phyloP scores from a whole-genome alignment of 2,329 filamentous ascomycete genomes.

The Fusarium continuum region DNA sequence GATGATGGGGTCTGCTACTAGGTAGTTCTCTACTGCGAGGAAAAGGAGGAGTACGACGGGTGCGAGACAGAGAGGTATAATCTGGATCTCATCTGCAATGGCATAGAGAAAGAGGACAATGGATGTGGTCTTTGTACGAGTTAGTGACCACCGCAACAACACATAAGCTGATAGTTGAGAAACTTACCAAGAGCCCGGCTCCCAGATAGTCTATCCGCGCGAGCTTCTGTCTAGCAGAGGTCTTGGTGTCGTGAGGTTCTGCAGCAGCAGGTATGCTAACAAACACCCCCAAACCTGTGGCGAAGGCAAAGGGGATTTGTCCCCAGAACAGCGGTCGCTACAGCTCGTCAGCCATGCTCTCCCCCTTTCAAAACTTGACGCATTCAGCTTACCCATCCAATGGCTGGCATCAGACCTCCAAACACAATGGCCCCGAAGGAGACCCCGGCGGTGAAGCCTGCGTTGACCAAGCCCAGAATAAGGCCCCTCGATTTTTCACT shows the following conservation, averaged over 20 bases:
- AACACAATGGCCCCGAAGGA: slow-evolving; percentile 76
- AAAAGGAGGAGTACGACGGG: slow-evolving; percentile 61
- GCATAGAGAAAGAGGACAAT: slow-evolving; percentile 78
- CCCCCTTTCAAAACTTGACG: background rate
- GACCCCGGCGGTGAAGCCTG: slow-evolving; percentile 75
- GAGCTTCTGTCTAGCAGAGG: slow-evolving; percentile 62
- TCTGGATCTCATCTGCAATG: slow-evolving; percentile 70
- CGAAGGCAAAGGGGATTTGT: slow-evolving; percentile 71
- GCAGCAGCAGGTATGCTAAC: slow-evolving; percentile 66
- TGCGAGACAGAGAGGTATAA: slow-evolving; percentile 69
- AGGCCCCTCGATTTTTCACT: slow-evolving; percentile 73
- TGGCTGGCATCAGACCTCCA: slow-evolving; percentile 67
- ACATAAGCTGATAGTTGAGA: too few relatives aligned
- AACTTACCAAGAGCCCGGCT: slow-evolving; percentile 68
- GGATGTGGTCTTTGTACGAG: slow-evolving; percentile 59
- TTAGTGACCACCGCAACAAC: background rate
- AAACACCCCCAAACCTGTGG: slow-evolving; percentile 70
- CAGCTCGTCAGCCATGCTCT: slow-evolving; percentile 5
- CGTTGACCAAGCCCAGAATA: slow-evolving; percentile 78
- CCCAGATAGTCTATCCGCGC: slow-evolving; percentile 78
- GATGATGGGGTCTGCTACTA: slow-evolving; percentile 76
- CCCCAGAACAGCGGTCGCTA: slow-evolving; percentile 77
- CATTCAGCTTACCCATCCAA: slow-evolving; percentile 73
- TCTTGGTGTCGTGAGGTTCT: slow-evolving; percentile 15
- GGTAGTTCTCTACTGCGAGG: slow-evolving; percentile 68